phyloP scores from a whole-genome alignment of 2,329 filamentous ascomycete species.

The Fonsecaea monophora region DNA sequence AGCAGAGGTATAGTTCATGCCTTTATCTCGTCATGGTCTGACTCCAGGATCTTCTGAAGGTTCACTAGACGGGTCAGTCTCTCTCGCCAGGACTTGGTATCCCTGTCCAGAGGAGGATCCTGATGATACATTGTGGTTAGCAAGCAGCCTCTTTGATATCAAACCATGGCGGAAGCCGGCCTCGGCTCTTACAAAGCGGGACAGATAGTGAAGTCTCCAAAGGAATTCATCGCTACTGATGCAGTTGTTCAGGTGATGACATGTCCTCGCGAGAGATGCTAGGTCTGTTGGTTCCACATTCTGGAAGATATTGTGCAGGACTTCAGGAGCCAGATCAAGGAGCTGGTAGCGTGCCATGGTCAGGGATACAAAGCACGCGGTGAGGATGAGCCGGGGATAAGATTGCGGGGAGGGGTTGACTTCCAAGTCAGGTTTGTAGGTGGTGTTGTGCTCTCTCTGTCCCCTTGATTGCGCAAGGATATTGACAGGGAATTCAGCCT shows the following conservation, averaged over 20 bases:
- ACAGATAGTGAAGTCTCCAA: conserved; percentile 68
- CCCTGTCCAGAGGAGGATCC: conserved; percentile 35
- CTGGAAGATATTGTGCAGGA: conserved; percentile 67
- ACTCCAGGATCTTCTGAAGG: conserved; percentile 55
- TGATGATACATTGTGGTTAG: conserved; percentile 8
- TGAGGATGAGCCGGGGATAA: not conserved
- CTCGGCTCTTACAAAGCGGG: conserved; percentile 56
- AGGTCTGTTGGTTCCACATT: conserved; percentile 65
- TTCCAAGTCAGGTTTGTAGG: not conserved
- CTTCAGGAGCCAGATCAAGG: conserved; percentile 63
- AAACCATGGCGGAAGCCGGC: not conserved
- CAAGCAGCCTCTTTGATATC: not conserved
- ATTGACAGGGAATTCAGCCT: not conserved
- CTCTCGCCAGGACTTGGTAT: conserved; percentile 46
- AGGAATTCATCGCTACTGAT: conserved; percentile 65
- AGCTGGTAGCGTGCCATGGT: conserved; percentile 34
- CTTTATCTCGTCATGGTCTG: conserved; percentile 51
- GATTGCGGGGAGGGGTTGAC: not conserved
- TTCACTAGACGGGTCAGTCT: conserved; percentile 46
- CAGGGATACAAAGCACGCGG: not conserved
- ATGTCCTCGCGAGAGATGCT: conserved; percentile 59
- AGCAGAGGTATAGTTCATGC: conserved; percentile 34
- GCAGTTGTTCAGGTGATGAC: conserved; percentile 60
- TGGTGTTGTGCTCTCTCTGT: not conserved
- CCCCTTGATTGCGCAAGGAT: not conserved